phyloP scores from a whole-genome alignment of 1,139 yeast genomes.

The Sugiyamaella paludigena region DNA sequence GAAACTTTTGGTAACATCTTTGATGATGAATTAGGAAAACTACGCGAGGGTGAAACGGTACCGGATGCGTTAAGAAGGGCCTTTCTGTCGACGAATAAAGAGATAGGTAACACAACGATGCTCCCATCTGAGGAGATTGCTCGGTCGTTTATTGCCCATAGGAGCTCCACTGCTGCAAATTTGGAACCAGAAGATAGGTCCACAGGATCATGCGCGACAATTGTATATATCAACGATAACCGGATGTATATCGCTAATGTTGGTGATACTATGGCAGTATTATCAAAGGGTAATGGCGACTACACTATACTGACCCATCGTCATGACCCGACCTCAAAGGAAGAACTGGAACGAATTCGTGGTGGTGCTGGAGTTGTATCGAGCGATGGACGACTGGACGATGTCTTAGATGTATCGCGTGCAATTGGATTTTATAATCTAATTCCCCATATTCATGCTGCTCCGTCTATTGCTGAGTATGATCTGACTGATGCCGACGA shows the following conservation, averaged over 20 bases:
- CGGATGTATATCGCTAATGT: slow-evolving; percentile 78
- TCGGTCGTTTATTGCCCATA: slow-evolving; percentile 36
- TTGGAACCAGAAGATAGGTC: slow-evolving; percentile 55
- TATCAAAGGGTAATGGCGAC: slow-evolving; percentile 81
- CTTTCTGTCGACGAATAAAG: slow-evolving; percentile 75
- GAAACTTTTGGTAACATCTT: slow-evolving; percentile 64
- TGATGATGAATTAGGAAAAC: slow-evolving; percentile 58
- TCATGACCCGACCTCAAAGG: slow-evolving; percentile 79
- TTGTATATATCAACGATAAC: slow-evolving; percentile 71
- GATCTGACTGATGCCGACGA: slow-evolving; percentile 72
- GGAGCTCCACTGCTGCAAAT: slow-evolving; percentile 36
- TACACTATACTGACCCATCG: slow-evolving; percentile 67
- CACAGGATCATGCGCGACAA: slow-evolving; percentile 86
- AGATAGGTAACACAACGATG: slow-evolving; percentile 55
- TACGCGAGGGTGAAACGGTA: slow-evolving; percentile 45
- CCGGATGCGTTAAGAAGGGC: slow-evolving; percentile 75
- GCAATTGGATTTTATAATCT: slow-evolving; percentile 89
- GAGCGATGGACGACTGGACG: slow-evolving; percentile 82
- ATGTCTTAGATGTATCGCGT: slow-evolving; percentile 76
- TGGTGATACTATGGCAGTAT: slow-evolving; percentile 84
- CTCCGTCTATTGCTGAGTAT: slow-evolving; percentile 70
- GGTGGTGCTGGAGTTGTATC: slow-evolving; percentile 90
- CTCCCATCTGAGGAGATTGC: slow-evolving; percentile 36
- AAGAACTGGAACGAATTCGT: slow-evolving; percentile 83
- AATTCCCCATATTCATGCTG: slow-evolving; percentile 86